Percentiles rank a stretch among this genome's conserved stretches.
phyloP scores from a whole-genome alignment of 1,139 yeast species.

The Saccharomycopsis phalli region DNA sequence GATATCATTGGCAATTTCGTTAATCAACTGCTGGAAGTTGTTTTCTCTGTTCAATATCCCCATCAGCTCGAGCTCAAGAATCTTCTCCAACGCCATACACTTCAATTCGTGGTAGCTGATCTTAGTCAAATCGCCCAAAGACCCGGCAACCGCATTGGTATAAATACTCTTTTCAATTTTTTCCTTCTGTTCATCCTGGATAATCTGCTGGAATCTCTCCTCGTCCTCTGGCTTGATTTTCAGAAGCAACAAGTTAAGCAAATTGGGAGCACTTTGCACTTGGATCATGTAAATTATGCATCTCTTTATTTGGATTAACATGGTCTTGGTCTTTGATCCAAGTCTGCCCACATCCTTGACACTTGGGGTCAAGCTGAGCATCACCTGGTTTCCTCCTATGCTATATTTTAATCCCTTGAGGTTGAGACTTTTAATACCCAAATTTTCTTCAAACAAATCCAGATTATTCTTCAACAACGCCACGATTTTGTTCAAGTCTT shows the following conservation, averaged over 20 bases:
- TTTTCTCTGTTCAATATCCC: constrained; percentile 60
- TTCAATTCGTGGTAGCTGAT: constrained; percentile 70
- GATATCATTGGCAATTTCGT: constrained; percentile 80
- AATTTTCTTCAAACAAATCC: neutral
- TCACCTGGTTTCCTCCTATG: constrained; percentile 12
- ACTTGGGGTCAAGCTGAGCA: constrained; percentile 34
- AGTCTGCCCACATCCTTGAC: constrained; percentile 21
- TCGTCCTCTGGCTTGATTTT: constrained; percentile 68
- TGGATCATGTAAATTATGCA: constrained; percentile 71
- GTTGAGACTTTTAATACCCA: neutral
- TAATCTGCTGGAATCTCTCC: constrained; percentile 45
- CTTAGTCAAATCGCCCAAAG: constrained; percentile 13
- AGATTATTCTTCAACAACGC: constrained; percentile 33
- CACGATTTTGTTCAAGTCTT: constrained; percentile 56
- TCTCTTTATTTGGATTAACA: constrained; percentile 74
- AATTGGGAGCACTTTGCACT: constrained; percentile 61
- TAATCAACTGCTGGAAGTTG: constrained; percentile 70
- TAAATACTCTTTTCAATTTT: constrained; percentile 22
- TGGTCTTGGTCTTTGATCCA: constrained; percentile 39
- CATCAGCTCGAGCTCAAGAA: constrained; percentile 64
- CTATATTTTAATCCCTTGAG: constrained; percentile 6
- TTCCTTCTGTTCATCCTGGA: constrained; percentile 39
- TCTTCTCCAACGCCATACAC: constrained; percentile 62
- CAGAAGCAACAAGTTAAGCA: constrained; percentile 65
- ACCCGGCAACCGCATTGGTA: constrained; percentile 14